Evolutionary conservation across 768 basidiomycete genomes (phyloP).

Genomic region (Hygrocybe punicea): DNA sequence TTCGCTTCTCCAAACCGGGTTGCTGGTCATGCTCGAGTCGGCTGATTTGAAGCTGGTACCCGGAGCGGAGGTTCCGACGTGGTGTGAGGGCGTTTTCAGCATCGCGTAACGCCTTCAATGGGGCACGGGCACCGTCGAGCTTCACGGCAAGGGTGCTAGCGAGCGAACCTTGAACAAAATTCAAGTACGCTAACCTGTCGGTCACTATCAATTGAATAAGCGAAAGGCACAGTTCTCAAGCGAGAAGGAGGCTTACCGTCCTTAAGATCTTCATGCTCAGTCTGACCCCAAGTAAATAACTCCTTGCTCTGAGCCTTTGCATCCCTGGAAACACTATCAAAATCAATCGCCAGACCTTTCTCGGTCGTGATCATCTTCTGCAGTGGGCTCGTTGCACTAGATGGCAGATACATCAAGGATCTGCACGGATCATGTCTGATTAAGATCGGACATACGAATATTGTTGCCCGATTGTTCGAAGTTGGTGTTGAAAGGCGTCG

Average conservation of each 20-base stretch:
- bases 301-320: slow-evolving; percentile 77
- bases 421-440: not conserved
- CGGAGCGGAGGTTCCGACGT: slow-evolving; percentile 57
- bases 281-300: slow-evolving; percentile 80
- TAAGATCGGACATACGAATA: slow-evolving; percentile 51
- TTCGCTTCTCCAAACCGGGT: slow-evolving; percentile 60
- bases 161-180: slow-evolving; percentile 71
- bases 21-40: slow-evolving; percentile 66
- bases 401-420: slow-evolving; percentile 11
- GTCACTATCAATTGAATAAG: slow-evolving; percentile 46
- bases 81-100: slow-evolving; percentile 62
- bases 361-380: slow-evolving; percentile 78
- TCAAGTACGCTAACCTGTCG: slow-evolving; percentile 78
- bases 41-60: slow-evolving; percentile 57
- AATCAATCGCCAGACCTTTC: slow-evolving; percentile 76
- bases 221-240: slow-evolving; percentile 8
- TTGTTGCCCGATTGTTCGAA: slow-evolving; percentile 70
- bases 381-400: slow-evolving; percentile 56
- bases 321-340: slow-evolving; percentile 63
- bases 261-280: slow-evolving; percentile 65
- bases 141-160: slow-evolving; percentile 56
- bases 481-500: slow-evolving; percentile 65
- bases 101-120: slow-evolving; percentile 70
- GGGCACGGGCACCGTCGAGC: slow-evolving; percentile 59
- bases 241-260: slow-evolving; percentile 51